These are phyloP conservation scores for Crassisporium funariophilum DNA, from an alignment of 768 basidiomycete genomes.

Conservation along the genomic window DNA sequence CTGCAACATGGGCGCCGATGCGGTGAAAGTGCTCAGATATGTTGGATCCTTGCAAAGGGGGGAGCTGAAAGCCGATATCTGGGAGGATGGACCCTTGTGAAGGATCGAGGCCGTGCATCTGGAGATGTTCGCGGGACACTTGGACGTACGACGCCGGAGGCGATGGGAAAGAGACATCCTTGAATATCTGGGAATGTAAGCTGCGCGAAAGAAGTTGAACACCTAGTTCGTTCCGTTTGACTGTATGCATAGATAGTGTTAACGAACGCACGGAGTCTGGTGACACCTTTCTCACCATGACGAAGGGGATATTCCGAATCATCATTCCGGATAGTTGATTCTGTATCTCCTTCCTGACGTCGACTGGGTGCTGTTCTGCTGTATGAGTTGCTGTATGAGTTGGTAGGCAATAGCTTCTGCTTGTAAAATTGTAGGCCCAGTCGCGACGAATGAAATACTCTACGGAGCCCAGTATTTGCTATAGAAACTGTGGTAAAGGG, in stretches of 20 bases:
- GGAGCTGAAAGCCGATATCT: constrained; percentile 78
- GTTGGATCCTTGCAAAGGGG: constrained; percentile 76
- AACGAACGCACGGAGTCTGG: neutral
- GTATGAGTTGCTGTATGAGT: neutral
- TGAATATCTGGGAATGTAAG: constrained; percentile 86
- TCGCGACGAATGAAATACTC: neutral
- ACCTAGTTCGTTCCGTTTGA: constrained; percentile 84
- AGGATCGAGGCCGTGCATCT: constrained; percentile 80
- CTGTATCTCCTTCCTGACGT: neutral
- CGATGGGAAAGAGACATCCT: constrained; percentile 60
- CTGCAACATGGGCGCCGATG: constrained; percentile 66
- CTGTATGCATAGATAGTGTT: constrained; percentile 29
- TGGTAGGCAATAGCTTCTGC: neutral
- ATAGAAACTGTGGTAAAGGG: neutral
- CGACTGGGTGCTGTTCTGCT: neutral
- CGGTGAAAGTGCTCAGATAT: constrained; percentile 89
- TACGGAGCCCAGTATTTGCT: neutral
- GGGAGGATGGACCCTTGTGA: constrained; percentile 80
- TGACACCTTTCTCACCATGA: neutral
- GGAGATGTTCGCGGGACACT: constrained; percentile 80
- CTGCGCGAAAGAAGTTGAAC: constrained; percentile 86
- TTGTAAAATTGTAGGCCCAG: neutral
- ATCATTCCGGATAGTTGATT: neutral
- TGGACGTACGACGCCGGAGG: constrained; percentile 64
- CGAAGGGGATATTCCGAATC: neutral